Conservation (phyloP, 1,284 basidiomycete genomes). For the Boletus sp. region DNA sequence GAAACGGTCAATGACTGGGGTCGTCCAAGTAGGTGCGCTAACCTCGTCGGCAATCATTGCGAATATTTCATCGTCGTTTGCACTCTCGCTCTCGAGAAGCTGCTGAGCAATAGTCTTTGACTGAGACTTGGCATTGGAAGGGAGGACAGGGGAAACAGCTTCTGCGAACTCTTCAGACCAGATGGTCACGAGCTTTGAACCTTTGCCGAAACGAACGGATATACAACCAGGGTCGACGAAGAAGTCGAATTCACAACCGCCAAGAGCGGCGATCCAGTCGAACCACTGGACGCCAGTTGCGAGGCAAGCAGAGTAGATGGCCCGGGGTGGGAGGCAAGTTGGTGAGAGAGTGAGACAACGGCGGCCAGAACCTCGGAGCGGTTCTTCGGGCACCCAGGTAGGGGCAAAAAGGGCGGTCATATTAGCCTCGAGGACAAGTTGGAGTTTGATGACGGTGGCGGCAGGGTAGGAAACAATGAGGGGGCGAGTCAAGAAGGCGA, state of each 20-base stretch:
- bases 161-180: constrained; percentile 55
- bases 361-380: constrained; percentile 61
- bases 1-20: constrained; percentile 59
- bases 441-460: constrained; percentile 60
- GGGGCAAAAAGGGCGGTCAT: constrained; percentile 61
- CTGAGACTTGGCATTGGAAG: constrained; percentile 34
- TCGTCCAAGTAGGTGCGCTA: constrained; percentile 60
- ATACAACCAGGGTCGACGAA: constrained; percentile 75
- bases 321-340: constrained; percentile 59
- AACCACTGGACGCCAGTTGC: constrained; percentile 69
- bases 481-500: constrained; percentile 65
- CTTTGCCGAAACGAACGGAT: constrained; percentile 53
- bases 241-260: constrained; percentile 68
- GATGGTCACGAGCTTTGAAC: constrained; percentile 49
- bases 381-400: constrained; percentile 60
- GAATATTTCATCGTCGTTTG: constrained; percentile 69
- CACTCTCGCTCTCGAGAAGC: constrained; percentile 60
- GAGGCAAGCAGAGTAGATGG: constrained; percentile 65
- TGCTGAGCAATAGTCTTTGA: constrained; percentile 67
- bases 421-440: constrained; percentile 65
- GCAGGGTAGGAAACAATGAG: constrained; percentile 53
- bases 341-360: constrained; percentile 73
- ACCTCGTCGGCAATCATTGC: constrained; percentile 68
- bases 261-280: constrained; percentile 67
- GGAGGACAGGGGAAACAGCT: constrained; percentile 29